These are phyloP conservation scores for Fusarium metavorans DNA, from an alignment of 2,329 filamentous ascomycete genomes.

Conservation along the genomic window DNA sequence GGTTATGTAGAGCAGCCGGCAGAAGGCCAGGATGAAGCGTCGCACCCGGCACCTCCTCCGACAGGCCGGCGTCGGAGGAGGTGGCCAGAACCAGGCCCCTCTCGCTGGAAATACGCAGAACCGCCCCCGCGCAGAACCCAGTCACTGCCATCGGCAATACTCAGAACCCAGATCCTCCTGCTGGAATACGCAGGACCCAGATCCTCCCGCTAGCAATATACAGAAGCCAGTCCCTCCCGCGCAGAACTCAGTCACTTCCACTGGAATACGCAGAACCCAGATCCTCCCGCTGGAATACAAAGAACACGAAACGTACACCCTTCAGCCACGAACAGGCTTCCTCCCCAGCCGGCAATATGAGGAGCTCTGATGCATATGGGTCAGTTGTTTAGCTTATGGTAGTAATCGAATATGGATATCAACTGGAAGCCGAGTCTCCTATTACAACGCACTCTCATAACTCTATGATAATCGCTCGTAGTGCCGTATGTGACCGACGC, in stretches of 20 bases:
- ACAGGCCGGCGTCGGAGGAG: too few species aligned
- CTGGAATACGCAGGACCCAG: too few species aligned
- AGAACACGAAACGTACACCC: background rate
- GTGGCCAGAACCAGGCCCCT: too few species aligned
- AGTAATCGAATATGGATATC: background rate
- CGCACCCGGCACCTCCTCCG: background rate
- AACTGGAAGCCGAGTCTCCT: background rate
- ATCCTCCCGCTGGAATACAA: background rate
- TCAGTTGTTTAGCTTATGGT: background rate
- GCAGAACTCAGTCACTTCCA: background rate
- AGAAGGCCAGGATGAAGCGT: background rate
- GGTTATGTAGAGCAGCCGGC: background rate
- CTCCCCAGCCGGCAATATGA: background rate
- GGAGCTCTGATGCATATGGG: background rate
- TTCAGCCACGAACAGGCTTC: background rate
- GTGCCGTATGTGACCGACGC: background rate
- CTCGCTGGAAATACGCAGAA: too few species aligned
- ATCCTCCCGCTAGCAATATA: background rate
- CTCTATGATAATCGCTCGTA: background rate
- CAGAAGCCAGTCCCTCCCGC: too few species aligned
- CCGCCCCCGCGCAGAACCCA: background rate
- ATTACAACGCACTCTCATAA: background rate
- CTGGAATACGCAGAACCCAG: background rate
- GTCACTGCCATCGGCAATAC: background rate
- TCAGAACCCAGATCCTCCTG: too few species aligned